Evolutionary conservation across 2,329 filamentous ascomycete genomes (phyloP).

Genomic region (Neonectria coccinea): DNA sequence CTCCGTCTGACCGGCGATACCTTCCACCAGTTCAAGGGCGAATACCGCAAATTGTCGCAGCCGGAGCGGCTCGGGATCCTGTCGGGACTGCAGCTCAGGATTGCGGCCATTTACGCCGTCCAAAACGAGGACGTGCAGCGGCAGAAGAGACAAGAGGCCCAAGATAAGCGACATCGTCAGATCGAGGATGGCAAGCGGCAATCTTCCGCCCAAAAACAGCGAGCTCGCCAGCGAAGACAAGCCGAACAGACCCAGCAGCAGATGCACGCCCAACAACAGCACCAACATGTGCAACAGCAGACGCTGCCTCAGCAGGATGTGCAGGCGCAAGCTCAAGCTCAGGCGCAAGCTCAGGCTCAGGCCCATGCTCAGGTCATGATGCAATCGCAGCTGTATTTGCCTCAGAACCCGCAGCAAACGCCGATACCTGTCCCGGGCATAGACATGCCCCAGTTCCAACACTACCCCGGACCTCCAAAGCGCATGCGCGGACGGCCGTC

Average conservation of each 20-base stretch:
- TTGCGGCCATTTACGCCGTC: conserved; percentile 59
- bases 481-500: conserved; percentile 46
- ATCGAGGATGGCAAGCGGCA: conserved; percentile 51
- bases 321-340: conserved; percentile 31
- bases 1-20: conserved; percentile 58
- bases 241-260: conserved; percentile 44
- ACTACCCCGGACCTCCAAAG: conserved; percentile 47
- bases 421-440: conserved; percentile 46
- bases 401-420: conserved; percentile 40
- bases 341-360: conserved; percentile 41
- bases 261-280: conserved; percentile 35
- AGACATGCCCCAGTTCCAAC: conserved; percentile 46
- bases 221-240: conserved; percentile 43
- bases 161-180: conserved; percentile 53
- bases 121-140: conserved; percentile 59
- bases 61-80: conserved; percentile 54
- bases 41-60: conserved; percentile 58
- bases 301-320: conserved; percentile 40
- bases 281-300: conserved; percentile 43
- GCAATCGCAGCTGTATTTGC: conserved; percentile 47
- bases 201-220: conserved; percentile 41
- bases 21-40: conserved; percentile 58
- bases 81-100: conserved; percentile 55
- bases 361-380: conserved; percentile 41
- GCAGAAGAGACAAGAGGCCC: conserved; percentile 53